Conservation (phyloP, 1,139 yeast species). For the Entelexis sorbosivorans region DNA sequence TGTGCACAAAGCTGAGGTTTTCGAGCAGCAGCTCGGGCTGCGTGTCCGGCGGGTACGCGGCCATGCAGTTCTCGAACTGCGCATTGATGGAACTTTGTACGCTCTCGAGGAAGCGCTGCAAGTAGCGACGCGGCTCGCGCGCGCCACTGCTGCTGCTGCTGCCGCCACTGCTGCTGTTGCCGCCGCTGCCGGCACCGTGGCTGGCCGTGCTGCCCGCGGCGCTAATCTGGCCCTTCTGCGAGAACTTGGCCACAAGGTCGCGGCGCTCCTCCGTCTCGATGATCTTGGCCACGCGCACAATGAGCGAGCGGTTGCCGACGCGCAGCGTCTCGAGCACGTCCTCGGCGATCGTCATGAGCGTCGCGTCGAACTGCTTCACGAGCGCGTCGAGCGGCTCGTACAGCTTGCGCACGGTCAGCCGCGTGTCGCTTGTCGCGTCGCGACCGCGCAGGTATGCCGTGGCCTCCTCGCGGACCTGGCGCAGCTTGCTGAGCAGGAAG, state of each 20-base stretch:
- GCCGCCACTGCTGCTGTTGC: not conserved
- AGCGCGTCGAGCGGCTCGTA: conserved; percentile 43
- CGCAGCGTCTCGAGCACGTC: conserved; percentile 60
- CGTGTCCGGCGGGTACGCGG: conserved; percentile 43
- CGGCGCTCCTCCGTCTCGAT: conserved; percentile 71
- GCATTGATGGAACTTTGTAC: conserved; percentile 52
- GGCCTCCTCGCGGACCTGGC: conserved; percentile 73
- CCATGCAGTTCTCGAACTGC: conserved; percentile 54
- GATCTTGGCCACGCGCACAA: conserved; percentile 62
- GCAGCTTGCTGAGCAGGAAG: conserved; percentile 52
- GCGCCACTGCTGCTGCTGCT: not conserved
- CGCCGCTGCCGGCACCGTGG: not conserved
- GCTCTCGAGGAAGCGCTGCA: conserved; percentile 49
- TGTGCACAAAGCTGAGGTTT: conserved; percentile 72
- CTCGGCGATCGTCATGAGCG: conserved; percentile 49
- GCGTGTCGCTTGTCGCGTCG: conserved; percentile 55
- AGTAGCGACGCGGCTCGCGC: conserved; percentile 34
- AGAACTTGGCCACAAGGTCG: conserved; percentile 52
- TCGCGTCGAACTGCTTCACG: conserved; percentile 52
- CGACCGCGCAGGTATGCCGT: conserved; percentile 38
- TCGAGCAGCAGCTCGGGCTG: conserved; percentile 49
- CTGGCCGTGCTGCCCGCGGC: not conserved
- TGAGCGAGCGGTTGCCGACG: conserved; percentile 54
- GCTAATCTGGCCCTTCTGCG: conserved; percentile 7
- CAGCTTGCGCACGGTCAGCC: conserved; percentile 53